These are phyloP conservation scores for Trametes sanguinea DNA, from an alignment of 768 basidiomycete species.

Conservation along the genomic window DNA sequence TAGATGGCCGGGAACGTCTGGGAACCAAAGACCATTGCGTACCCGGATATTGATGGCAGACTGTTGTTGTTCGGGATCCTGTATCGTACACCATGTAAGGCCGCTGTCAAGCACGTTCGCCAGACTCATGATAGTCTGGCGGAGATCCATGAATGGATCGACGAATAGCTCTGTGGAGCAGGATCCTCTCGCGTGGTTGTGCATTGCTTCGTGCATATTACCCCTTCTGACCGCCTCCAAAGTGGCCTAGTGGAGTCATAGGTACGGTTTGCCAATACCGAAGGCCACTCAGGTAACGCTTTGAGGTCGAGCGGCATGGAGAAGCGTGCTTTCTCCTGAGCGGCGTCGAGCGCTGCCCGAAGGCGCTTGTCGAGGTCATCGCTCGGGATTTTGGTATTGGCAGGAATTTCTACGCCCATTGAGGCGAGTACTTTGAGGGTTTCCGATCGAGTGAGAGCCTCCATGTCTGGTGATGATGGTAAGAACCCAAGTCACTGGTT, in stretches of 20 bases:
- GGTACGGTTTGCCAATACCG: background rate
- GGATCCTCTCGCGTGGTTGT: background rate
- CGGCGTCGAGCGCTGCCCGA: constrained; percentile 9
- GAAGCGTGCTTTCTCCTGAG: constrained; percentile 11
- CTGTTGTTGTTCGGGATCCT: constrained; percentile 12
- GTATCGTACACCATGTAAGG: constrained; percentile 4
- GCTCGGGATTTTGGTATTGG: constrained; percentile 5
- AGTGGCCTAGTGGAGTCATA: background rate
- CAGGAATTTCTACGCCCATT: constrained; percentile 19
- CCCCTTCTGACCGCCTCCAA: background rate
- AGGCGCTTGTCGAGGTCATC: constrained; percentile 19
- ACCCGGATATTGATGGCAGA: constrained; percentile 16
- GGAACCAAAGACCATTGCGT: background rate
- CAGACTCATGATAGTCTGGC: constrained; percentile 20
- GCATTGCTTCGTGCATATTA: constrained; percentile 1
- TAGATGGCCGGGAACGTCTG: no score
- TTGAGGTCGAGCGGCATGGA: background rate
- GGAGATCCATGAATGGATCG: constrained; percentile 18
- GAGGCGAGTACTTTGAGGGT: constrained; percentile 1
- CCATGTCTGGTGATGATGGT: background rate
- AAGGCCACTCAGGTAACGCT: background rate
- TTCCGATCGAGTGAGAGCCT: constrained; percentile 8
- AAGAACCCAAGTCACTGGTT: no score
- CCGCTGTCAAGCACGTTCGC: constrained; percentile 16
- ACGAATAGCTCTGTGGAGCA: no score